Conservation (phyloP, 306 rosid species). For the Ormosia emarginata region DNA sequence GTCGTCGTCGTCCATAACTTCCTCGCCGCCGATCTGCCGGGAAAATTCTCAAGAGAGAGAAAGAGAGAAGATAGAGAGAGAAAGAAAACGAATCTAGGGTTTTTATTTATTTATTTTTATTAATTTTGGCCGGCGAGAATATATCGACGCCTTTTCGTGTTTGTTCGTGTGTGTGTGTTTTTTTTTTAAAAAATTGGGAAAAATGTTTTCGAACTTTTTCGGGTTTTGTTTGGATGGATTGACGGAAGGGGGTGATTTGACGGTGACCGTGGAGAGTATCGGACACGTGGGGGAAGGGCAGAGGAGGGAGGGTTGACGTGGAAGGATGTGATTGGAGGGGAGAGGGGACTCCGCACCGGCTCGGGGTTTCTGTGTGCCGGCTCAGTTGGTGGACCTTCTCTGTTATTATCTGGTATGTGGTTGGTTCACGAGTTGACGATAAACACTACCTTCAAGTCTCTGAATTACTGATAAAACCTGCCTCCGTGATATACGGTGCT, state of each 20-base stretch:
- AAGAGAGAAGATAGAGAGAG: slow-evolving; percentile 5
- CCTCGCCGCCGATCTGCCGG: slow-evolving; percentile 37
- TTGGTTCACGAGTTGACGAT: slow-evolving; percentile 28
- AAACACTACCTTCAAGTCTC: background rate
- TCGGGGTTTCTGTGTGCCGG: background rate
- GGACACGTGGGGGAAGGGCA: slow-evolving; percentile 28
- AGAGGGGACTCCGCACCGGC: slow-evolving; percentile 31
- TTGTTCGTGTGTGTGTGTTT: background rate
- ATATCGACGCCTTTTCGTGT: slow-evolving; percentile 32
- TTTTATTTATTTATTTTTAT: background rate
- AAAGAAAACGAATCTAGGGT: slow-evolving; percentile 27
- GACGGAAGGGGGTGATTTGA: slow-evolving; percentile 33
- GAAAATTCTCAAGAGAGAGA: background rate
- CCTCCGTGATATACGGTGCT: background rate
- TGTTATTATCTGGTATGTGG: slow-evolving; percentile 11
- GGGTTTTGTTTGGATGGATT: slow-evolving; percentile 5
- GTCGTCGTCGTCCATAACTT: slow-evolving; percentile 74
- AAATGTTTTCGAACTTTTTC: background rate
- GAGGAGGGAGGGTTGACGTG: slow-evolving; percentile 24
- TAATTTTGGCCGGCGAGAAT: slow-evolving; percentile 61
- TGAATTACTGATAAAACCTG: background rate
- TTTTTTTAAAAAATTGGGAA: background rate
- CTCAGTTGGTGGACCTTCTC: slow-evolving; percentile 33
- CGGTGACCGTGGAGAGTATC: slow-evolving; percentile 29
- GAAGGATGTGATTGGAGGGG: background rate